phyloP scores from a whole-genome alignment of 164 flowering plant genomes.

The Santalum album region DNA sequence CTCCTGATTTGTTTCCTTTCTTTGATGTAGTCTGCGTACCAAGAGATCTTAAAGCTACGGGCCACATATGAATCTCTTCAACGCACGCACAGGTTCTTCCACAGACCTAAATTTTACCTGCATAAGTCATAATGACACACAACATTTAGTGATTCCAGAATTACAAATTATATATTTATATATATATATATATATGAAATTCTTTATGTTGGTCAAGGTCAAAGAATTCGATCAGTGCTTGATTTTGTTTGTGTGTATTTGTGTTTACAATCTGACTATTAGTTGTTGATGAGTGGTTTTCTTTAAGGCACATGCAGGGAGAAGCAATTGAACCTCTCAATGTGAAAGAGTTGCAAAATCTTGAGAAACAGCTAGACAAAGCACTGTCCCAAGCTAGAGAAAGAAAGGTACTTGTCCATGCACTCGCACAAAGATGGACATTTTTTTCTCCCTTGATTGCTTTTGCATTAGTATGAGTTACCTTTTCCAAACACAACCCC shows the following conservation, averaged over 20 bases:
- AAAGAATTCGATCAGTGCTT: not conserved
- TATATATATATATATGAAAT: too few relatives aligned
- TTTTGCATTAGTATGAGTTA: too few relatives aligned
- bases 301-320: slow-evolving; percentile 76
- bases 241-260: not conserved
- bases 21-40: slow-evolving; percentile 11
- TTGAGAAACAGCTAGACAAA: slow-evolving; percentile 86
- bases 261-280: not conserved
- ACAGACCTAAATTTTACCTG: too few relatives aligned
- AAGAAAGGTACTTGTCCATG: slow-evolving; percentile 85
- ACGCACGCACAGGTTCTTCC: not conserved
- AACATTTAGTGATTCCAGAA: too few relatives aligned
- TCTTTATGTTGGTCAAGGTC: too few relatives aligned
- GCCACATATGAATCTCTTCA: slow-evolving; percentile 1
- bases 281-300: not conserved
- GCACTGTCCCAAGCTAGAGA: slow-evolving; percentile 74
- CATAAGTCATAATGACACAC: too few relatives aligned
- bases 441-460: too few relatives aligned
- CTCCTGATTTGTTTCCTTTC: not conserved
- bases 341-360: slow-evolving; percentile 73
- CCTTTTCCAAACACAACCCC: too few relatives aligned
- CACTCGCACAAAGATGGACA: too few relatives aligned
- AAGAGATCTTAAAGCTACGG: not conserved
- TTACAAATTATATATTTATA: too few relatives aligned
- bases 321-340: slow-evolving; percentile 86